These are phyloP conservation scores for Zelonia costaricensis DNA, from an alignment of 208 protist species.

Conservation along the genomic window DNA sequence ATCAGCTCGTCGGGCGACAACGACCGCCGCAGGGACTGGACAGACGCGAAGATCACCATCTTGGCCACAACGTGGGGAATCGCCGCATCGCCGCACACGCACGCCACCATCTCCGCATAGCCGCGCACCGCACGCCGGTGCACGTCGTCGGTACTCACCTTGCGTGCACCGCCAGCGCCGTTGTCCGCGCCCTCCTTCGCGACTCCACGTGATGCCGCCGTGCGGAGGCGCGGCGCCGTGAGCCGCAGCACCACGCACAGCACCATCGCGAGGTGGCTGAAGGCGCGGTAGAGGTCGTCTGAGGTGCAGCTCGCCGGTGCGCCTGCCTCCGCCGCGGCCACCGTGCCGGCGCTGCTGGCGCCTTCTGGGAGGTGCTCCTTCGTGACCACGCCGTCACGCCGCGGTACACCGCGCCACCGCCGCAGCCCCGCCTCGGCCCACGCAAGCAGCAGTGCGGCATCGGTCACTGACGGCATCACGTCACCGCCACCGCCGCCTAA, in stretches of 20 bases:
- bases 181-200: neutral
- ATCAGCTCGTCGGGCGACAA: conserved; percentile 19
- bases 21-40: neutral
- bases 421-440: conserved; percentile 3
- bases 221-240: conserved; percentile 3
- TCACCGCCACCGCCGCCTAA: neutral
- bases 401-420: neutral
- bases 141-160: neutral
- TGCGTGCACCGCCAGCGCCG: neutral
- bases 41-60: conserved; percentile 7
- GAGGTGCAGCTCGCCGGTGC: no score
- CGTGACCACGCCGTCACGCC: neutral
- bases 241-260: conserved; percentile 14
- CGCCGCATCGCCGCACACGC: conserved; percentile 18
- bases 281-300: conserved; percentile 23
- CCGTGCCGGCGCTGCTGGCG: neutral
- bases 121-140: conserved; percentile 14
- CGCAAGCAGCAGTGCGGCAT: neutral
- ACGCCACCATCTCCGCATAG: conserved; percentile 6
- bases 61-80: conserved; percentile 14
- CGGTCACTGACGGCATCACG: no score
- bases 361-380: neutral
- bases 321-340: no score
- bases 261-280: conserved; percentile 16
- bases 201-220: neutral